These are phyloP conservation scores for Leccinum pachyderme DNA, from an alignment of 1,284 basidiomycete species.

Conservation along the genomic window DNA sequence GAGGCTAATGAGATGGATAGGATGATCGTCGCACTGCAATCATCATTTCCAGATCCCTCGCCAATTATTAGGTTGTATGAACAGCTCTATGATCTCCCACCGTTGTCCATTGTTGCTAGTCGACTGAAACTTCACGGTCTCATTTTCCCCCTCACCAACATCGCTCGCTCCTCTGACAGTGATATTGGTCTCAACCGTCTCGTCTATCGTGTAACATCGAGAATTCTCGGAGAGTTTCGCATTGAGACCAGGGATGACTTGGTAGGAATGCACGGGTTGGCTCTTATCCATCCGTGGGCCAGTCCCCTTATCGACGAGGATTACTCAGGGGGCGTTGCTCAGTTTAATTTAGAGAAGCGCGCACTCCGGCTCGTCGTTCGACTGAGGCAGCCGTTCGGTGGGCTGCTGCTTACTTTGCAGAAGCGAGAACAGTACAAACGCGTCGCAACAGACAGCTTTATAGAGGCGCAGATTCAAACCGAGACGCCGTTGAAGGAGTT, in stretches of 20 bases:
- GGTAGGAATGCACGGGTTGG: not conserved
- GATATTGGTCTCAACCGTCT: not conserved
- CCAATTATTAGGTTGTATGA: not conserved
- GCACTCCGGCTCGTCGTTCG: not conserved
- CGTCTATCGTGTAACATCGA: not conserved
- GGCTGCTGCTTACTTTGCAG: not conserved
- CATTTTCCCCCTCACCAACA: not conserved
- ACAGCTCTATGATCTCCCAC: not conserved
- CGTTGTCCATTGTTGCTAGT: not conserved
- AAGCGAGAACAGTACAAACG: not conserved
- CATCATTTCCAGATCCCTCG: not conserved
- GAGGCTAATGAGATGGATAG: not conserved
- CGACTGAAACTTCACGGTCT: not conserved
- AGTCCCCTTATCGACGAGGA: not conserved
- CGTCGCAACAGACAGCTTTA: not conserved
- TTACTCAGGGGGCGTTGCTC: not conserved
- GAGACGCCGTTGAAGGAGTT: not conserved
- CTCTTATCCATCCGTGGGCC: not conserved
- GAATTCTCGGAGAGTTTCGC: not conserved
- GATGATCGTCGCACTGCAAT: not conserved
- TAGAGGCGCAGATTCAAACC: not conserved
- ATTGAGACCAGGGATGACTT: not conserved
- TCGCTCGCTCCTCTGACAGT: not conserved
- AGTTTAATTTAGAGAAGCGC: not conserved
- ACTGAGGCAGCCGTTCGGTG: not conserved